Conservation (phyloP, 768 basidiomycete genomes). For the Boletus patriciae region DNA sequence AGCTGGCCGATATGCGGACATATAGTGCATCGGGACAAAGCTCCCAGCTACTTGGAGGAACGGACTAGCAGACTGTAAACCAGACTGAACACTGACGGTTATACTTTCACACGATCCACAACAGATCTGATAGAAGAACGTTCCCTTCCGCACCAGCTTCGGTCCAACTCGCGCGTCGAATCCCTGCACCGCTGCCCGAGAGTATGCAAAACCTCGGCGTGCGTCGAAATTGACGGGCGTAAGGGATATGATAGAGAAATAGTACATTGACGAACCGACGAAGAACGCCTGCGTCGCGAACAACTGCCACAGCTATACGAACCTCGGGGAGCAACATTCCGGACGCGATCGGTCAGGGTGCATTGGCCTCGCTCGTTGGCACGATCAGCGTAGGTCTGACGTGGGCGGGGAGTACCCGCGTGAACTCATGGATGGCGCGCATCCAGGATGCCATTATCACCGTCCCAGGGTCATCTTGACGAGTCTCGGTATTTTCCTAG, state of each 20-base stretch:
- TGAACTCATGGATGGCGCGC: slow-evolving; percentile 1
- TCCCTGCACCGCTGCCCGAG: too few relatives aligned
- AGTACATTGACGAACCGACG: neutral
- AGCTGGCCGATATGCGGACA: slow-evolving; percentile 3
- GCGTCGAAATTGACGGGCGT: too few relatives aligned
- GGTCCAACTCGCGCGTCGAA: neutral
- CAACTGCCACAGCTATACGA: neutral
- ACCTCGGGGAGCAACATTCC: neutral
- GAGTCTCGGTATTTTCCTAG: neutral
- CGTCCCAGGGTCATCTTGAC: neutral
- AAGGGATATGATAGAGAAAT: neutral
- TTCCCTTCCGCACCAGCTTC: neutral
- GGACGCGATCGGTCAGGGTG: slow-evolving; percentile 1
- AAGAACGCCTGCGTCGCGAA: neutral
- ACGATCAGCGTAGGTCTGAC: neutral
- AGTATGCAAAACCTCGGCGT: too few relatives aligned
- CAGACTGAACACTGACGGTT: neutral
- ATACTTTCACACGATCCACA: neutral
- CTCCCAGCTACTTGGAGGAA: slow-evolving; percentile 1
- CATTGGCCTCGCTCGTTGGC: slow-evolving; percentile 1
- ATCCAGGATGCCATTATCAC: slow-evolving; percentile 1
- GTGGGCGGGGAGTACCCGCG: neutral
- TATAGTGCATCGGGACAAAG: neutral
- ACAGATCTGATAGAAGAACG: slow-evolving; percentile 5
- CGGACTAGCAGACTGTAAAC: neutral